phyloP scores from a whole-genome alignment of 1,284 basidiomycete species.

The Rhodofomes roseus region DNA sequence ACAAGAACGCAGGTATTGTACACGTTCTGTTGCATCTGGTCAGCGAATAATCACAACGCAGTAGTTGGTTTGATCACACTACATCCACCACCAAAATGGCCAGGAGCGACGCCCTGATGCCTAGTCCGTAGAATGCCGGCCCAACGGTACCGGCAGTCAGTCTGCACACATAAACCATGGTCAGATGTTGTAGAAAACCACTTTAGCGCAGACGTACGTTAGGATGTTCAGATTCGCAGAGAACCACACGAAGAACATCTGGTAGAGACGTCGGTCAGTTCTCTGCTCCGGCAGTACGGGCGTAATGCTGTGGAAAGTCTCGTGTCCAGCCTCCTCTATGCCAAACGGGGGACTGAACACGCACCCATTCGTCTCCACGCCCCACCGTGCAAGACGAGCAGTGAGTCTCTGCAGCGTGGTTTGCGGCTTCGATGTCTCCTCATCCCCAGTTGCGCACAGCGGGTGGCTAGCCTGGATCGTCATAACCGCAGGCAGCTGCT shows the following conservation, averaged over 20 bases:
- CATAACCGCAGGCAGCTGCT: neutral
- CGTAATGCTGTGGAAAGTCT: constrained; percentile 37
- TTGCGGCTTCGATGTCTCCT: constrained; percentile 10
- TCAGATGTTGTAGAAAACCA: neutral
- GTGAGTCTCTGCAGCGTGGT: constrained; percentile 13
- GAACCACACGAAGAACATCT: constrained; percentile 70
- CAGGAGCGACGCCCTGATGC: constrained; percentile 48
- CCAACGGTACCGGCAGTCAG: constrained; percentile 56
- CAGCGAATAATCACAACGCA: neutral
- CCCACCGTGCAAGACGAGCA: constrained; percentile 19
- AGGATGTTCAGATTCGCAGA: constrained; percentile 42
- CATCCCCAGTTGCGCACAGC: constrained; percentile 5
- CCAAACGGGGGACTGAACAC: constrained; percentile 1
- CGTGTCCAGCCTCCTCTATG: neutral
- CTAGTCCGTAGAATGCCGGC: constrained; percentile 55
- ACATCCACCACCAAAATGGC: constrained; percentile 52
- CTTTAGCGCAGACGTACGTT: constrained; percentile 32
- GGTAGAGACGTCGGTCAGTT: constrained; percentile 51
- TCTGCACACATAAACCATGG: constrained; percentile 20
- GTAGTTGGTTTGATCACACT: constrained; percentile 33
- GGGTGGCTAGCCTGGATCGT: neutral
- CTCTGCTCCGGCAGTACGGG: constrained; percentile 45
- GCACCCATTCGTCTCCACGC: constrained; percentile 26
- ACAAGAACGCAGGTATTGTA: constrained; percentile 51
- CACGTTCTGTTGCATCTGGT: constrained; percentile 18